These are phyloP conservation scores for Candida dubliniensis DNA, from an alignment of 1,139 yeast species.

Conservation along the genomic window DNA sequence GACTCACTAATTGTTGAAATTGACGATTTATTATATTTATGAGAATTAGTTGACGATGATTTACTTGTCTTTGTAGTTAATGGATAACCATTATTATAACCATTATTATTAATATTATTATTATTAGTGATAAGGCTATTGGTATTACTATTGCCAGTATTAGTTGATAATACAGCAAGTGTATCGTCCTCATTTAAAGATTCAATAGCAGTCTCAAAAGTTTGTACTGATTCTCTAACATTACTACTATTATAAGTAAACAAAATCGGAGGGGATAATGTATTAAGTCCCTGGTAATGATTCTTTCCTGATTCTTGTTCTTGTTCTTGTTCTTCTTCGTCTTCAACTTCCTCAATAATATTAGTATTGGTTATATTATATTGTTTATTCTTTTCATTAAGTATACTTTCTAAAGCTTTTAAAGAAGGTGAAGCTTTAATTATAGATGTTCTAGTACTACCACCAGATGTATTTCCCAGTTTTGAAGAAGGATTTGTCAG, in stretches of 20 bases:
- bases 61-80: conserved; percentile 2
- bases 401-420: conserved; percentile 50
- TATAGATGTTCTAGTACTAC: conserved; percentile 33
- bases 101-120: conserved; percentile 1
- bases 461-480: background rate
- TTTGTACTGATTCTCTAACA: conserved; percentile 22
- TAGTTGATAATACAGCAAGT: conserved; percentile 9
- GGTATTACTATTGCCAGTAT: background rate
- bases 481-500: conserved; percentile 8
- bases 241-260: conserved; percentile 4
- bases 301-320: conserved; percentile 17
- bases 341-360: conserved; percentile 28
- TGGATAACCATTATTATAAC: background rate
- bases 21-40: conserved; percentile 17
- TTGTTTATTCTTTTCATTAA: conserved; percentile 29
- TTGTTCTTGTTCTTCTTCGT: conserved; percentile 18
- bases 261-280: conserved; percentile 4
- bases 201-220: conserved; percentile 30
- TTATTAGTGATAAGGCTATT: conserved; percentile 1
- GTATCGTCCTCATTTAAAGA: conserved; percentile 7
- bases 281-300: background rate
- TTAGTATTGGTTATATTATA: conserved; percentile 1
- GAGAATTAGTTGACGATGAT: conserved; percentile 5
- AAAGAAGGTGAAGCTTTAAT: conserved; percentile 57
- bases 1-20: conserved; percentile 18